A percentile compares a stretch with the other conserved stretches of the same genome.
Evolutionary conservation across 2,329 filamentous ascomycete genomes (phyloP).

Genomic region (Diaporthe sp.): DNA sequence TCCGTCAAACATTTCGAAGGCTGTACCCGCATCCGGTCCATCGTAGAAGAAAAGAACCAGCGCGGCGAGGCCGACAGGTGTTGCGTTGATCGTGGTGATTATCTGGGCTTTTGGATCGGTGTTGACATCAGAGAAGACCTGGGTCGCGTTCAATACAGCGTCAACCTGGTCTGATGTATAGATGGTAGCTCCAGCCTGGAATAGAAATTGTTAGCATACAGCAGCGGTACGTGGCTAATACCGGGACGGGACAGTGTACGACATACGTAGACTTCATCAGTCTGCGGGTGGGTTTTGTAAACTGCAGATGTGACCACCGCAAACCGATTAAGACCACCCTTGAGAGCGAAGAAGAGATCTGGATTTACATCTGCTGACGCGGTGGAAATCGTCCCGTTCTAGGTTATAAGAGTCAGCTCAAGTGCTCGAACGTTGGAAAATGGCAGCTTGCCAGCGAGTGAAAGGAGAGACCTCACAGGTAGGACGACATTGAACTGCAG

Average conservation of each 20-base stretch:
- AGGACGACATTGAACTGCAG: constrained; percentile 46
- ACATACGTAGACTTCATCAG: constrained; percentile 44
- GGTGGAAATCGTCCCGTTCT: constrained; percentile 47
- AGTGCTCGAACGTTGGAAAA: too few species aligned
- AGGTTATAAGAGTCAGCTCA: background rate
- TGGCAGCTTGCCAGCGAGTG: background rate
- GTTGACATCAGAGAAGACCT: constrained; percentile 45
- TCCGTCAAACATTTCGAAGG: constrained; percentile 45
- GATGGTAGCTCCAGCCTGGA: background rate
- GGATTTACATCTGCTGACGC: constrained; percentile 42
- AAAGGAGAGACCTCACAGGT: constrained; percentile 39
- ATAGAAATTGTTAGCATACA: background rate
- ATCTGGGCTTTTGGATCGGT: constrained; percentile 49
- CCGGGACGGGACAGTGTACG: too few species aligned
- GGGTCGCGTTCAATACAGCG: constrained; percentile 47
- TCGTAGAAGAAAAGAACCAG: constrained; percentile 49
- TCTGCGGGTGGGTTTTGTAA: constrained; percentile 44
- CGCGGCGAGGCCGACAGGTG: constrained; percentile 31
- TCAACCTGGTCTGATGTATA: constrained; percentile 41
- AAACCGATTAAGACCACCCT: constrained; percentile 48
- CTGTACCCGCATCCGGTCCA: constrained; percentile 45
- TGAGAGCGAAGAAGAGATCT: constrained; percentile 48
- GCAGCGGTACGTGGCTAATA: background rate
- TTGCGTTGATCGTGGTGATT: constrained; percentile 48
- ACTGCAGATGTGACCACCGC: constrained; percentile 47